These are phyloP conservation scores for Cytospora piceae DNA, from an alignment of 2,329 filamentous ascomycete species.

Conservation along the genomic window DNA sequence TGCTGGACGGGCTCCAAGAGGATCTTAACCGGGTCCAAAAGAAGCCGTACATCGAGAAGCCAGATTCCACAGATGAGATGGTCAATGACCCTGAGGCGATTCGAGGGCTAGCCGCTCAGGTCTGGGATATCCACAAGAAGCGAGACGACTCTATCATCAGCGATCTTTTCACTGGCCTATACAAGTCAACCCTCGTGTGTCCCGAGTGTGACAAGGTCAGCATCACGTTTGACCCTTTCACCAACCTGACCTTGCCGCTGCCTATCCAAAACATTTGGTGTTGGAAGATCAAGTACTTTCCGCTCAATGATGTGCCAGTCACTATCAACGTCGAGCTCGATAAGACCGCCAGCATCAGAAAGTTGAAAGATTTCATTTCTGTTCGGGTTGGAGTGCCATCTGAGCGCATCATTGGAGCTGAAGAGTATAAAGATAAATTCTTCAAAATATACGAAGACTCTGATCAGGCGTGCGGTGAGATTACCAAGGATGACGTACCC, in stretches of 20 bases:
- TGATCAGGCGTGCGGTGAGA: conserved; percentile 70
- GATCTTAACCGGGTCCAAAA: conserved; percentile 92
- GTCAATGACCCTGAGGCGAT: conserved; percentile 81
- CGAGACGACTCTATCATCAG: conserved; percentile 95
- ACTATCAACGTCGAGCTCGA: conserved; percentile 78
- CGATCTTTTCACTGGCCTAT: conserved; percentile 95
- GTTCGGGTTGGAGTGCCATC: conserved; percentile 66
- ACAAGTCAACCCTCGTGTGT: conserved; percentile 95
- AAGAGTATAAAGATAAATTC: conserved; percentile 82
- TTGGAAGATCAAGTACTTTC: conserved; percentile 75
- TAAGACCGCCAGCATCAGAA: conserved; percentile 71
- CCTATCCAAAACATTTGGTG: conserved; percentile 85
- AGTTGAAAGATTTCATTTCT: conserved; percentile 72
- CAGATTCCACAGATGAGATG: conserved; percentile 96
- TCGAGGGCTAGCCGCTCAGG: conserved; percentile 80
- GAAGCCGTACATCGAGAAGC: conserved; percentile 97
- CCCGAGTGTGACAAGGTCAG: conserved; percentile 91
- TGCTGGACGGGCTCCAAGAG: conserved; percentile 92
- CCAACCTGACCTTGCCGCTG: conserved; percentile 87
- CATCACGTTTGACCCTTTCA: conserved; percentile 98
- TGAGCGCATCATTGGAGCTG: conserved; percentile 74
- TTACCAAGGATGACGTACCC: conserved; percentile 66
- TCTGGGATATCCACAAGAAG: conserved; percentile 88
- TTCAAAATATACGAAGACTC: conserved; percentile 83
- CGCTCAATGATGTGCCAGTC: conserved; percentile 71